phyloP scores from a whole-genome alignment of 192 early-diverging fungal species.

The Rhizophagus sp. region DNA sequence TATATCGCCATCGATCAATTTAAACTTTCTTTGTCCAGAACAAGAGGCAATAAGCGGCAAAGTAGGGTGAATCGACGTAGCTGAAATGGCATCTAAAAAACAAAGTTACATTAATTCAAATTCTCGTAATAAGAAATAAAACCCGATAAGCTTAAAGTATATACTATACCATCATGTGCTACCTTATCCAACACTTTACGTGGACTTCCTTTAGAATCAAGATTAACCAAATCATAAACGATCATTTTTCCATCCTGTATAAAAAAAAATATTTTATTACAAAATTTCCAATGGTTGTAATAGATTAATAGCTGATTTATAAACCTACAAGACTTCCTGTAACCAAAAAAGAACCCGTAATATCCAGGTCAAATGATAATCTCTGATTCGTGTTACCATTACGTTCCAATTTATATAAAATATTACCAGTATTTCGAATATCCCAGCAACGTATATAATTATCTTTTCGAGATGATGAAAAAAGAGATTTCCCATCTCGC shows the following conservation, averaged over 20 bases:
- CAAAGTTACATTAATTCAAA: neutral
- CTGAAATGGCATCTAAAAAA: slow-evolving; percentile 56
- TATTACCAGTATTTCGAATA: slow-evolving; percentile 69
- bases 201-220: slow-evolving; percentile 15
- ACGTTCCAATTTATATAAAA: slow-evolving; percentile 53
- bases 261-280: neutral
- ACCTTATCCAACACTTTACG: slow-evolving; percentile 21
- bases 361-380: slow-evolving; percentile 69
- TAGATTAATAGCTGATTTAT: neutral
- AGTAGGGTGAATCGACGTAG: slow-evolving; percentile 61
- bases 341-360: slow-evolving; percentile 54
- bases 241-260: slow-evolving; percentile 45
- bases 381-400: slow-evolving; percentile 70
- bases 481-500: slow-evolving; percentile 62
- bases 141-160: neutral
- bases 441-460: slow-evolving; percentile 75
- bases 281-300: neutral
- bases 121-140: neutral
- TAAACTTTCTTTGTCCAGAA: slow-evolving; percentile 72
- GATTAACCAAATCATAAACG: slow-evolving; percentile 41
- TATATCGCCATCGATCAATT: slow-evolving; percentile 7
- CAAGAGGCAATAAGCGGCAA: slow-evolving; percentile 67
- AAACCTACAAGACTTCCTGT: slow-evolving; percentile 60
- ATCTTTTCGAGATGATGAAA: slow-evolving; percentile 64
- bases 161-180: slow-evolving; percentile 34